phyloP scores from a whole-genome alignment of 768 basidiomycete species.

The Rhizopogon vinicolor region DNA sequence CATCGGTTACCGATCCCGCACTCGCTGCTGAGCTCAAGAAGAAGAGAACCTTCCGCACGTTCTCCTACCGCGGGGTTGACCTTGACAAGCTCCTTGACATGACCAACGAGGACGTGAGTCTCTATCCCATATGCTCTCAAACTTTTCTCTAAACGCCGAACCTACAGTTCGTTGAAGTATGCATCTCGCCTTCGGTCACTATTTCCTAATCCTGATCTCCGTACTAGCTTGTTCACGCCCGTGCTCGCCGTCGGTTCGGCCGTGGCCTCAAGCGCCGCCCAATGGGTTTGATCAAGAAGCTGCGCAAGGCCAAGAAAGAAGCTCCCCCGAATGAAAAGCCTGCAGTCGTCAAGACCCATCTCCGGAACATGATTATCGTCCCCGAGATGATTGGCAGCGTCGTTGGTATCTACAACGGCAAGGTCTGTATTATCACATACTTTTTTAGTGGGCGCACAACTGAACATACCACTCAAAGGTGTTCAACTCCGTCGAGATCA shows the following conservation, averaged over 20 bases:
- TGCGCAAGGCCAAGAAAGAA: conserved; percentile 99
- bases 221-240: conserved; percentile 89
- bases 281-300: conserved; percentile 98
- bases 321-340: conserved; percentile 99
- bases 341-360: conserved; percentile 96
- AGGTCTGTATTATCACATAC: conserved; percentile 43
- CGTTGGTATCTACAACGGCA: conserved; percentile 98
- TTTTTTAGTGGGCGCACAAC: not conserved
- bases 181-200: conserved; percentile 18
- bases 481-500: conserved; percentile 97
- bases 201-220: conserved; percentile 1
- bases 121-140: not conserved
- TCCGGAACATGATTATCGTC: conserved; percentile 99
- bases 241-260: conserved; percentile 97
- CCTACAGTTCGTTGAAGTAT: conserved; percentile 73
- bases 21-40: conserved; percentile 97
- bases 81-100: conserved; percentile 97
- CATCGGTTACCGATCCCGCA: conserved; percentile 82
- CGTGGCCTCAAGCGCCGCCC: conserved; percentile 98
- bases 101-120: conserved; percentile 86
- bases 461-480: conserved; percentile 39
- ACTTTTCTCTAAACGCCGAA: not conserved
- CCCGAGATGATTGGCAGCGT: conserved; percentile 99
- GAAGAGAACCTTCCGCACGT: conserved; percentile 98
- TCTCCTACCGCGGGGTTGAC: conserved; percentile 97